A percentile compares a stretch with the other conserved stretches of the same genome.
phyloP scores from a whole-genome alignment of 164 flowering plant genomes.

The Taxillus chinensis region DNA sequence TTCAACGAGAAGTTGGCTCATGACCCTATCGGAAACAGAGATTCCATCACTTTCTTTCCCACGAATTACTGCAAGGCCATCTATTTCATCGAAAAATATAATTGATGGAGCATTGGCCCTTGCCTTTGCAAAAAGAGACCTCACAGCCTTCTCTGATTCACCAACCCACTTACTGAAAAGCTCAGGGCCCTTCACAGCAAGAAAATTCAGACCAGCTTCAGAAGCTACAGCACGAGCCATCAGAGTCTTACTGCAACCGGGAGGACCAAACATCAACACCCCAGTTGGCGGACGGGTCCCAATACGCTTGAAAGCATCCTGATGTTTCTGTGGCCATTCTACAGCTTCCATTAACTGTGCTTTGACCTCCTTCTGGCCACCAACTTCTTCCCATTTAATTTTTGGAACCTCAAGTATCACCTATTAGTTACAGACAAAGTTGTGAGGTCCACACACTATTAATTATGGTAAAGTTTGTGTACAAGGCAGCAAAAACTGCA shows the following conservation, averaged over 20 bases:
- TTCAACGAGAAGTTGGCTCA: constrained; percentile 94
- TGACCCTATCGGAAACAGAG: constrained; percentile 89
- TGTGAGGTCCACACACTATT: too few species aligned
- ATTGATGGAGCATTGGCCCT: constrained; percentile 93
- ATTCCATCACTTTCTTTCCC: constrained; percentile 85
- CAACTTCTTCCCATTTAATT: constrained; percentile 92
- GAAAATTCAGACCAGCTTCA: constrained; percentile 81
- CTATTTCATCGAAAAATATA: constrained; percentile 95
- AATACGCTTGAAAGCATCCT: constrained; percentile 66
- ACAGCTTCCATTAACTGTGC: constrained; percentile 83
- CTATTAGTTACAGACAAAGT: constrained; percentile 20
- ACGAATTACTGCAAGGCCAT: constrained; percentile 78
- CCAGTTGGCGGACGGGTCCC: constrained; percentile 89
- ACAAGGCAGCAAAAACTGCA: too few species aligned
- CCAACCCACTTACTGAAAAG: constrained; percentile 99
- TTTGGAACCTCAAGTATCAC: constrained; percentile 90
- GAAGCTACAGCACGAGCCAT: constrained; percentile 98
- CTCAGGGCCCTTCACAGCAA: constrained; percentile 96
- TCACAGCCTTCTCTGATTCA: constrained; percentile 97
- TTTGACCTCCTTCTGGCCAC: constrained; percentile 89
- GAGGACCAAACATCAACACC: constrained; percentile 90
- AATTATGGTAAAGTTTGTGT: too few species aligned
- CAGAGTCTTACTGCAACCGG: constrained; percentile 98
- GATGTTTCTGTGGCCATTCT: constrained; percentile 91
- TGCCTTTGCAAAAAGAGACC: constrained; percentile 83